Percentiles rank a stretch among this genome's conserved stretches.
These are phyloP conservation scores for Austroboletus rostrupii DNA, from an alignment of 1,284 basidiomycete genomes.

Conservation along the genomic window DNA sequence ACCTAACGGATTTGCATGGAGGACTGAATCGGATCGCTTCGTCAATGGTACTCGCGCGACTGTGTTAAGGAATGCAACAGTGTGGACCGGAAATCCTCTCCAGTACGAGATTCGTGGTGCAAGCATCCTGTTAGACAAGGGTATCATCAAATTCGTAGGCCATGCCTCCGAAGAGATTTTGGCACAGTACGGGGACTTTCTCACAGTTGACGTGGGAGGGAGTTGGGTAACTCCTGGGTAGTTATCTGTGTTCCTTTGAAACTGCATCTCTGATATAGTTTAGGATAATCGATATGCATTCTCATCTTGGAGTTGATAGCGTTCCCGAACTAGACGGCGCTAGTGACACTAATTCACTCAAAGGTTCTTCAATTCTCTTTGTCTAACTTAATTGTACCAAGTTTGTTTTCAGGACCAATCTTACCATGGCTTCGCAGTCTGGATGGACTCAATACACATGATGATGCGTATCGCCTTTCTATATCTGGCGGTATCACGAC, in stretches of 20 bases:
- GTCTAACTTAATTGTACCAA: not conserved
- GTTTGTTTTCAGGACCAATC: constrained; percentile 31
- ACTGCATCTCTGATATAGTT: constrained; percentile 1
- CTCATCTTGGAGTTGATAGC: constrained; percentile 56
- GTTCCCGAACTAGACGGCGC: constrained; percentile 44
- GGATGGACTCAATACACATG: constrained; percentile 33
- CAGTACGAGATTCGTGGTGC: constrained; percentile 50
- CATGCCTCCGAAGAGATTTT: constrained; percentile 27
- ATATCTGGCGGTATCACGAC: constrained; percentile 59
- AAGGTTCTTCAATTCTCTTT: constrained; percentile 27
- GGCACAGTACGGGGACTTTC: constrained; percentile 21
- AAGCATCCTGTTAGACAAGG: constrained; percentile 45
- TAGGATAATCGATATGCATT: constrained; percentile 58
- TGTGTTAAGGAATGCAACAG: constrained; percentile 61
- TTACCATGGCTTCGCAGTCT: constrained; percentile 38
- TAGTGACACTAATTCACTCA: constrained; percentile 41
- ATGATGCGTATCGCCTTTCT: constrained; percentile 30
- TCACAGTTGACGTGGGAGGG: constrained; percentile 39
- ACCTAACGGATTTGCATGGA: constrained; percentile 35
- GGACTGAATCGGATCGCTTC: constrained; percentile 57
- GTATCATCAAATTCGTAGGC: constrained; percentile 43
- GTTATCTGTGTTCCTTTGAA: not conserved
- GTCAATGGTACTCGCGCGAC: constrained; percentile 50
- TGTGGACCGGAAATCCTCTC: constrained; percentile 65
- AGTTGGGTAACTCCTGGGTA: constrained; percentile 48